Evolutionary conservation across 2,329 filamentous ascomycete species (phyloP), one percentile per base, ranked within the genome.

Genomic region (Phyllosticta paracitricarpa): DNA sequence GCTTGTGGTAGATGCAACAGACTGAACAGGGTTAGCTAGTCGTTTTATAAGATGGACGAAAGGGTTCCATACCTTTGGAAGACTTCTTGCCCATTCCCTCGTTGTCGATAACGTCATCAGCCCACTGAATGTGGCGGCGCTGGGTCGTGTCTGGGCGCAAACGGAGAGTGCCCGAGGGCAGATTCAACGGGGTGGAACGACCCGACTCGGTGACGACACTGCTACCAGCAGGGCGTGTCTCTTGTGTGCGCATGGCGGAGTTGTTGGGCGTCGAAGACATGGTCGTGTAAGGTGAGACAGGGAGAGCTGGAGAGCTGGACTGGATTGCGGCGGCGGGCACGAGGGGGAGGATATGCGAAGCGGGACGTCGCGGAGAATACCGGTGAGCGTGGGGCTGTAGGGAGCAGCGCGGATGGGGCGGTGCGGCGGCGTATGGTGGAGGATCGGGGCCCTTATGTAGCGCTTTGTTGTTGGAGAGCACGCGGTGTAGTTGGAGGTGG

Each of bases 1-100:
- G 87, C 63, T 89, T 89, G 77, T 97, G 93, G 77, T 97, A 99
- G 74, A 99, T 99, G 75, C 94, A 99, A 82, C 94, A 99, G n/a
- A 97, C 94, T 96, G 57, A 33, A 33, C 17, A n/a, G 8, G 35
- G 63, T 68, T 63, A 69, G 64, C 52, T 33, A 35, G 30, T 22
- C 28, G 10, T 54, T 52, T 14, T 19, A 22, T 12, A 51, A 9
- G 14, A 17, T 22, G 8, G 51, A n/a, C n/a, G 24, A 4, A 12
- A 9, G 28, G 48, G 51, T 26, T 58, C 59, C 74, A 35, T 74
- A 93, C 91, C 89, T 84, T 99, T 99, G 19, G 90, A 96, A 65
- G 85, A 93, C 78, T 97, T 99, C 75, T 89, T 89, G 7, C 91
- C 91, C 73, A 97, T 82, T 3, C 91, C 91, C 75, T 99, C 94